These are phyloP conservation scores for Brassica nigra DNA, from an alignment of 345 rosid genomes.

Conservation along the genomic window DNA sequence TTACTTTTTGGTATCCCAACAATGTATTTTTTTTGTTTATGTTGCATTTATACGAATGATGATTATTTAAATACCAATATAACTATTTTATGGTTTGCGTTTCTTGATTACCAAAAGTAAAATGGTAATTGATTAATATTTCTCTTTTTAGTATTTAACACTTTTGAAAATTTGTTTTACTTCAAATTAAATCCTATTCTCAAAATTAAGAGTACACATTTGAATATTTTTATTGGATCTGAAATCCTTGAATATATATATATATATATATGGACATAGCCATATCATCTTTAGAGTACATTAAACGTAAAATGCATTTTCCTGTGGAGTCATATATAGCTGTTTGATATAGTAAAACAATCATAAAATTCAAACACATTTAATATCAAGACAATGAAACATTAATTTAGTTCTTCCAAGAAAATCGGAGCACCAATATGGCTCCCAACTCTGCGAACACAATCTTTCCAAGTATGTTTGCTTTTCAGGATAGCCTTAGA, in stretches of 20 bases:
- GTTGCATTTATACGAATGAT: not conserved
- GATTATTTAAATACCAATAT: not conserved
- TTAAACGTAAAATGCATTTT: not conserved
- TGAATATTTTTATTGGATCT: too few relatives aligned
- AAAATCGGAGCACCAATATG: not conserved
- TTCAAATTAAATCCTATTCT: too few relatives aligned
- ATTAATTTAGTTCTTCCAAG: not conserved
- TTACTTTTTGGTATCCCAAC: not conserved
- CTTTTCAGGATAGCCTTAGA: not conserved
- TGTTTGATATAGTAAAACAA: not conserved
- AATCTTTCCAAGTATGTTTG: not conserved
- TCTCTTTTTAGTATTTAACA: not conserved
- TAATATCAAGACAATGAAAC: not conserved
- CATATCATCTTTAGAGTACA: not conserved
- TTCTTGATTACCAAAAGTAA: not conserved
- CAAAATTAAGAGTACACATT: not conserved
- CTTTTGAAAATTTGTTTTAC: not conserved
- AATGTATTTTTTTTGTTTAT: not conserved
- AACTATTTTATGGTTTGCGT: not conserved
- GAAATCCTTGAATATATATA: too few relatives aligned
- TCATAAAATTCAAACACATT: not conserved
- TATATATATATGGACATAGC: not conserved
- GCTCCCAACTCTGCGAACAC: not conserved
- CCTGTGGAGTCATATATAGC: not conserved
- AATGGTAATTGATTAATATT: not conserved